Base-by-base conservation (phyloP, 768 basidiomycete species). In the Obba rivulosa region DNA sequence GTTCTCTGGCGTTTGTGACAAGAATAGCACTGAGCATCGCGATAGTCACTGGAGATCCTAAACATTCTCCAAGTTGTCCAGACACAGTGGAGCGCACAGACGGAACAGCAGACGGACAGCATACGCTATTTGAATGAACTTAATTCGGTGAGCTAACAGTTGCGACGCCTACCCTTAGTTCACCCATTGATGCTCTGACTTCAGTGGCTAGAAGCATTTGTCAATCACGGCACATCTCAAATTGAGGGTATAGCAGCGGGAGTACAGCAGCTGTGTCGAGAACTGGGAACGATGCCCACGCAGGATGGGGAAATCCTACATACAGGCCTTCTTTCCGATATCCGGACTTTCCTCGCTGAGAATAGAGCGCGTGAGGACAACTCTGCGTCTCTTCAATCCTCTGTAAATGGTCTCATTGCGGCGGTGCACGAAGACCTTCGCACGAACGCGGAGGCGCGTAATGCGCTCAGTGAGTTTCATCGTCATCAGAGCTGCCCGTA, bases 171-270 rank as follows among this genome's bases (percentile, higher is more conserved):
- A 40, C 9, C 17, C 16, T 34, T 1, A 23, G 25, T n/a, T 18
- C 1, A n/a, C 25, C 34, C 14, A 17, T 28, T 23, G 4, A 31
- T 41, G 3, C n/a, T 57, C 39, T 49, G 10, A 14, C 56, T 57
- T 41, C 28, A 87, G 80, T 93, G 91, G 91, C 75, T 93, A 36
- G 91, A 92, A 56, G 69, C 80, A 2, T 91, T 92, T 62, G 87
- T 91, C 34, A 81, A 80, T 35, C 81, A 82, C 38, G 83, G 85
- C n/a, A 83, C 81, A 0, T 75, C 77, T 13, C 86, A 90, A 53
- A 82, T 88, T 20, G 78, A 84, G 57, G 67, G 69, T 31, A 70
- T 90, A 13, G 76, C 80, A 9, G 69, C 70, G 16, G 77, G 77
- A 43, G 68, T 91, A 1, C 78, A 86, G 31, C 73, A 76, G 21